Evolutionary conservation across 305 asterid species (phyloP).

Genomic region (Petunia hybrid): DNA sequence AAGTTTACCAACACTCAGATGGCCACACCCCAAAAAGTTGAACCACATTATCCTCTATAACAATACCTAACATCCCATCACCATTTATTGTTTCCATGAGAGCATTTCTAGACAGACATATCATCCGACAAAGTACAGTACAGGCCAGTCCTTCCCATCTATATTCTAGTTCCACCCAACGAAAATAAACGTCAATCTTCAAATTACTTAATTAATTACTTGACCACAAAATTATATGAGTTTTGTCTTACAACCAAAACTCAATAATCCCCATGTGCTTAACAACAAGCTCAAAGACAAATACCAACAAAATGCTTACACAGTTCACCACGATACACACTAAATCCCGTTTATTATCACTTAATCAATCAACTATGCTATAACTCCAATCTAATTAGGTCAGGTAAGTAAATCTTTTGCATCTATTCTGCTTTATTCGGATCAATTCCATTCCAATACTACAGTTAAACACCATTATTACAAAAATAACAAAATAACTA

Average conservation of each 20-base stretch:
- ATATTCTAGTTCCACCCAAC: background rate
- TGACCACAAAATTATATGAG: background rate
- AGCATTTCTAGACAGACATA: background rate
- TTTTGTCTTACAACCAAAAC: background rate
- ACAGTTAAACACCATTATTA: background rate
- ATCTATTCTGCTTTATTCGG: background rate
- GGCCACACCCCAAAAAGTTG: background rate
- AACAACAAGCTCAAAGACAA: slow-evolving; percentile 2
- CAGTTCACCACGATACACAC: background rate
- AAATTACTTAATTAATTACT: slow-evolving; percentile 7
- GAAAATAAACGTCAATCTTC: background rate
- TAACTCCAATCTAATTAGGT: background rate
- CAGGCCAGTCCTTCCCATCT: background rate
- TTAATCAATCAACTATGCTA: background rate
- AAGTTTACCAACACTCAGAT: slow-evolving; percentile 3
- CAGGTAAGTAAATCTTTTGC: background rate
- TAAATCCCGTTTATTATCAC: background rate
- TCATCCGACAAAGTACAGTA: slow-evolving; percentile 22
- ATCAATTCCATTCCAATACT: background rate
- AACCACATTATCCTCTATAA: slow-evolving; percentile 2
- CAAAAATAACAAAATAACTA: background rate
- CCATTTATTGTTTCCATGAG: slow-evolving; percentile 14
- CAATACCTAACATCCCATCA: slow-evolving; percentile 19
- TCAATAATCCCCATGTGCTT: background rate
- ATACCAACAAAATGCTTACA: background rate